Base-by-base conservation (phyloP, 768 basidiomycete species). In the Pulveroboletus sp. region DNA sequence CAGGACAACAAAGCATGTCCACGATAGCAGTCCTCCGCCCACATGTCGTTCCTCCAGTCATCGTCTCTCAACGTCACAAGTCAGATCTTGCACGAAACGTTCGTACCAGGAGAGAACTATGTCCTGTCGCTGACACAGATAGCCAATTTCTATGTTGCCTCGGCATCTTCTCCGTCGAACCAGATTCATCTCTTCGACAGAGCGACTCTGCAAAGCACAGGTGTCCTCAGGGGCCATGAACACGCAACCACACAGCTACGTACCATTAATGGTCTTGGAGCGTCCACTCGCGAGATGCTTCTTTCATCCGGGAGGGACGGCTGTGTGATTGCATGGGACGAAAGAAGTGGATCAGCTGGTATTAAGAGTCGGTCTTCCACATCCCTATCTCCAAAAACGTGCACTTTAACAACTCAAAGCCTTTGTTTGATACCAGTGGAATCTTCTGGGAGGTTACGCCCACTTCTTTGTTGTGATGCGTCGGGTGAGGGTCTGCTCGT, bases 301-400 rank as follows among this genome's bases (percentile, higher is more conserved):
- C 60, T 88, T 15, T 83, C 86, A 2, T 81, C 80, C 10, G 86
- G 89, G 2, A 80, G 76, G 56, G 87, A 90, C 55, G 87, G 87
- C 2, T 72, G 74, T 46, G 78, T 92, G 47, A 80, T 78, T 51
- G 74, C 81, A 28, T 92, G 89, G 89, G 89, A 92, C 63, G 78
- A 80, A 47, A 78, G 89, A 49, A 71, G 78, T 32, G 63, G 70
- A 28, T 30, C 76, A 6, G 69, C 74, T 43, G 69, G 74, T 41
- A 75, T 85, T 32, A 78, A 81, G 73, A 78, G 87, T 90, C 59
- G 67, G 84, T 73, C 32, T 41, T 40, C 17, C 13, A 42, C 26
- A 15, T 49, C 6, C 28, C 21, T 28, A 11, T 51, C 39, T 14
- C 15, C 6, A 8, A 36, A 47, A 47, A 43, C 46, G 13, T 39